Evolutionary conservation across 208 protist species (phyloP).

Genomic region (Crithidia fasciculata): DNA sequence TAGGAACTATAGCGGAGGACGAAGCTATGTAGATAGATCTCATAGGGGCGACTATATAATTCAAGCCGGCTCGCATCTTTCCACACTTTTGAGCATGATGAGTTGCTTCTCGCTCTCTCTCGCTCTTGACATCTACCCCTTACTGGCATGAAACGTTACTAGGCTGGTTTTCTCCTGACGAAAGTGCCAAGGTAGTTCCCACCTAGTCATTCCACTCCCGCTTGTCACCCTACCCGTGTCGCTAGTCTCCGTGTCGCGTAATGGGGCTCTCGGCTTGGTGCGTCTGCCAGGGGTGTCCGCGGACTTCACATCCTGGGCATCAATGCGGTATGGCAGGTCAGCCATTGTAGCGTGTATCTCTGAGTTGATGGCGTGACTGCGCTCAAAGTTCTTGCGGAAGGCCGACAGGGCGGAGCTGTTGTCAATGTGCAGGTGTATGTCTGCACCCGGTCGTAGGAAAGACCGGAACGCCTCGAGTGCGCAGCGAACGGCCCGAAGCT

Average conservation of each 20-base stretch:
- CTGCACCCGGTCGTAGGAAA: not conserved
- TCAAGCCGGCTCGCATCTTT: no score
- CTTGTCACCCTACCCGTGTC: no score
- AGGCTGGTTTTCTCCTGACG: no score
- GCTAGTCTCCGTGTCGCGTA: constrained; percentile 10
- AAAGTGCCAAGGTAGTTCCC: no score
- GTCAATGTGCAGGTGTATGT: constrained; percentile 22
- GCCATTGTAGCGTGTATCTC: not conserved
- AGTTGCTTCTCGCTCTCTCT: no score
- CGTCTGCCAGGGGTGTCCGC: constrained; percentile 10
- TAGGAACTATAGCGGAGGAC: no score
- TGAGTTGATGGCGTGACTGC: constrained; percentile 14
- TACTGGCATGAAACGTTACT: no score
- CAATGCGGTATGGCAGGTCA: not conserved
- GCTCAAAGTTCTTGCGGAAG: constrained; percentile 3
- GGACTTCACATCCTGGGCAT: not conserved
- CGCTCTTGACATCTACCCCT: no score
- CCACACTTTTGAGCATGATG: no score
- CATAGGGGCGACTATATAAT: no score
- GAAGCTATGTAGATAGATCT: no score
- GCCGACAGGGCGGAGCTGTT: constrained; percentile 29
- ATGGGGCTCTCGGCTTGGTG: not conserved
- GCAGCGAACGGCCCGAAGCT: constrained; percentile 9
- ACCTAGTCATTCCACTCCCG: no score
- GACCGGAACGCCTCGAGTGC: constrained; percentile 3